These are phyloP conservation scores for Phyllostachys edulis DNA, from an alignment of 176 grass and related monocot genomes.

Conservation along the genomic window DNA sequence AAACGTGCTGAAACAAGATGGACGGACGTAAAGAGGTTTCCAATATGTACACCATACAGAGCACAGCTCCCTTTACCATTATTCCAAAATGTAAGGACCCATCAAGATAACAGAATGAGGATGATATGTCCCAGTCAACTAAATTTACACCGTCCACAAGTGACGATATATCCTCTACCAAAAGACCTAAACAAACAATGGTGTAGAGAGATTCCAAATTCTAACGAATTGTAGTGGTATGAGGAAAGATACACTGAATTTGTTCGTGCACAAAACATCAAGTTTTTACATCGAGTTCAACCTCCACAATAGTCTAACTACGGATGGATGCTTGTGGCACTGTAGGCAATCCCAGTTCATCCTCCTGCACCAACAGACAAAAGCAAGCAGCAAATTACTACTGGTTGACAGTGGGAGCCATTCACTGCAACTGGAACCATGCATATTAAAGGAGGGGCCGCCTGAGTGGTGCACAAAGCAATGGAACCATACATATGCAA, in stretches of 20 bases:
- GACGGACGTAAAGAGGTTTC: neutral
- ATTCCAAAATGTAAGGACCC: neutral
- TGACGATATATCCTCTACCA: neutral
- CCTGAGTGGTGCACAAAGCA: no score
- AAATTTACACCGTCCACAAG: neutral
- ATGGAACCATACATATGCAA: neutral
- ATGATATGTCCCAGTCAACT: neutral
- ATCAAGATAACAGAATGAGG: neutral
- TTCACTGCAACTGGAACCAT: neutral
- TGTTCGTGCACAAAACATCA: neutral
- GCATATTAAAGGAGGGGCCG: neutral
- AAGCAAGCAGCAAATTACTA: constrained; percentile 5
- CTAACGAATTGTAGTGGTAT: neutral
- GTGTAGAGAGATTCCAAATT: neutral
- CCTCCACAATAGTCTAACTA: neutral
- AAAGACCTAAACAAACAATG: neutral
- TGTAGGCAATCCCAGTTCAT: constrained; percentile 72
- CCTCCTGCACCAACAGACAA: constrained; percentile 47
- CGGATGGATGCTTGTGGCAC: constrained; percentile 74
- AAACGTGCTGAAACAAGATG: neutral
- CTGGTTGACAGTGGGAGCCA: neutral
- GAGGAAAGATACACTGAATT: neutral
- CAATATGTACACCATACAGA: neutral
- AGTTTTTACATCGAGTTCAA: constrained; percentile 4
- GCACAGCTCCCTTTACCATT: neutral